Evolutionary conservation across 805 yeast genomes (phyloP).

Genomic region (Scheffersomyces lignosus): DNA sequence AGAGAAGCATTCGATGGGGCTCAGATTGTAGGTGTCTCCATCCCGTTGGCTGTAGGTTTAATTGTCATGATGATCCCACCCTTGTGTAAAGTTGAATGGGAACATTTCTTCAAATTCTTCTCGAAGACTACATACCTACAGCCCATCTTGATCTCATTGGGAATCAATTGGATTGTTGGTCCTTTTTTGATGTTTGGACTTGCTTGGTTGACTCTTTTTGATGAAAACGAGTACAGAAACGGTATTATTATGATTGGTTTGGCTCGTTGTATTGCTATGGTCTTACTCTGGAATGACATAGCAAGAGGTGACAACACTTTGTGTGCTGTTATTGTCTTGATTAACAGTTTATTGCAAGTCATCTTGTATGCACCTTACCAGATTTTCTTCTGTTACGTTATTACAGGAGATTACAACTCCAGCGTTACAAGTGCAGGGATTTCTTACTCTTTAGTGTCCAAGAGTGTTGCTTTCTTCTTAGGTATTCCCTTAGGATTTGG

Average conservation of each 20-base stretch:
- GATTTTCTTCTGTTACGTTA: slow-evolving; percentile 46
- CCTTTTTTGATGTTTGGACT: slow-evolving; percentile 58
- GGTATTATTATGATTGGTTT: slow-evolving; percentile 62
- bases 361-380: slow-evolving; percentile 54
- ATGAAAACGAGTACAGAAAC: slow-evolving; percentile 46
- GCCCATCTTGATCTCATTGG: slow-evolving; percentile 38
- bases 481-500: slow-evolving; percentile 55
- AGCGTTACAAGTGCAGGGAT: slow-evolving; percentile 9
- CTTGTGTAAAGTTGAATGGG: slow-evolving; percentile 55
- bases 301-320: slow-evolving; percentile 52
- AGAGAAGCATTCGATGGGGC: slow-evolving; percentile 36
- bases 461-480: slow-evolving; percentile 51
- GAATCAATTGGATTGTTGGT: slow-evolving; percentile 56
- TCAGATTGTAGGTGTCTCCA: slow-evolving; percentile 37
- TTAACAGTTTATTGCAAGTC: slow-evolving; percentile 53
- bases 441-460: slow-evolving; percentile 43
- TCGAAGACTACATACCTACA: slow-evolving; percentile 12
- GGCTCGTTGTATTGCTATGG: slow-evolving; percentile 66
- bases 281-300: slow-evolving; percentile 55
- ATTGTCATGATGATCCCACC: slow-evolving; percentile 61
- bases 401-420: slow-evolving; percentile 29
- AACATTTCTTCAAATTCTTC: slow-evolving; percentile 25
- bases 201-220: slow-evolving; percentile 52
- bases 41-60: slow-evolving; percentile 51
- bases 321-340: slow-evolving; percentile 53